phyloP scores from a whole-genome alignment of 2,329 filamentous ascomycete genomes.

The Penicillium janthinellum region DNA sequence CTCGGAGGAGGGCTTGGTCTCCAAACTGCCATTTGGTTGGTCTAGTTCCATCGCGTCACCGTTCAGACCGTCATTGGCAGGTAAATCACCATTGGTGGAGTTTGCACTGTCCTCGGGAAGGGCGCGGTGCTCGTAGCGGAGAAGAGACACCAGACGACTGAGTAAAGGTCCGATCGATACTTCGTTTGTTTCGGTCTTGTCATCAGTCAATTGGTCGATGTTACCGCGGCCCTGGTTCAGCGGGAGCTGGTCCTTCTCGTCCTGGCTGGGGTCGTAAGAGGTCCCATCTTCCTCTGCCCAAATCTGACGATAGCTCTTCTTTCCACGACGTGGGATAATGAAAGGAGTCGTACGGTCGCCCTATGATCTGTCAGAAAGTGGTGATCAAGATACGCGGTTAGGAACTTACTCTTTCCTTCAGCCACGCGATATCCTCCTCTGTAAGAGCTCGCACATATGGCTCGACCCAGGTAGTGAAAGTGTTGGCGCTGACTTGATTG shows the following conservation, averaged over 20 bases:
- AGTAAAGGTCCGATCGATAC: constrained; percentile 87
- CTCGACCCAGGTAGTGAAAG: constrained; percentile 90
- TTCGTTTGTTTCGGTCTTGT: constrained; percentile 83
- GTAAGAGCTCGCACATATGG: constrained; percentile 86
- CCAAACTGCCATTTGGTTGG: constrained; percentile 50
- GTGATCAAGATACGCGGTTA: not conserved
- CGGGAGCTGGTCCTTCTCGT: constrained; percentile 66
- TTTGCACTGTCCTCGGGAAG: constrained; percentile 60
- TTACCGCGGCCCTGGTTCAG: constrained; percentile 81
- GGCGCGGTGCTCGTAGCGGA: constrained; percentile 70
- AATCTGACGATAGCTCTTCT: constrained; percentile 81
- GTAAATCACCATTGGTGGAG: constrained; percentile 49
- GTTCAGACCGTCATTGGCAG: constrained; percentile 38
- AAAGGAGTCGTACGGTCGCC: constrained; percentile 84
- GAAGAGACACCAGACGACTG: constrained; percentile 74
- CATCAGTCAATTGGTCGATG: constrained; percentile 85
- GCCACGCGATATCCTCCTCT: constrained; percentile 90
- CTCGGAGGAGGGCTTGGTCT: constrained; percentile 28
- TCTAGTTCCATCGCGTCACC: constrained; percentile 54
- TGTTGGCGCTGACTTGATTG: constrained; percentile 90
- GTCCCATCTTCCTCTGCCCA: constrained; percentile 93
- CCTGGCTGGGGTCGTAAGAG: constrained; percentile 67
- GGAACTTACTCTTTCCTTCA: constrained; percentile 70
- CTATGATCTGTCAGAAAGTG: constrained; percentile 30
- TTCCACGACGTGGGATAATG: constrained; percentile 79